Evolutionary conservation across 257 asterid genomes (phyloP).

Genomic region (Solanum dulcamara): DNA sequence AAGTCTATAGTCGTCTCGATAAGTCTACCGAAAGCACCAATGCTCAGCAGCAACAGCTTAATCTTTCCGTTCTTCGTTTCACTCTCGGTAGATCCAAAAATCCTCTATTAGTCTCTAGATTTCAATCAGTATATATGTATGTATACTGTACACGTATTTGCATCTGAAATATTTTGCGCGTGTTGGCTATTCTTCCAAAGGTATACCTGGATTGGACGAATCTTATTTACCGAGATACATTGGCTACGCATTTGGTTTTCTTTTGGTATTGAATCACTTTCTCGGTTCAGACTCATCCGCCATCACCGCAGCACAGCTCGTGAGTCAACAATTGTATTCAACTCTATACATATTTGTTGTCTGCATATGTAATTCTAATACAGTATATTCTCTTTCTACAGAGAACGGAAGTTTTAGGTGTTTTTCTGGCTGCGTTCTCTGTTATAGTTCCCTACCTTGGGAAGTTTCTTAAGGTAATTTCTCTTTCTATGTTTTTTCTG

Average conservation of each 20-base stretch:
- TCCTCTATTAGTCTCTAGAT: background rate
- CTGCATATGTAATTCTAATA: background rate
- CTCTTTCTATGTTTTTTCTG: background rate
- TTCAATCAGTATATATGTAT: background rate
- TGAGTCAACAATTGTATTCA: conserved; percentile 1
- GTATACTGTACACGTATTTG: background rate
- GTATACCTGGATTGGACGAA: conserved; percentile 90
- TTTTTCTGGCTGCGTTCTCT: conserved; percentile 71
- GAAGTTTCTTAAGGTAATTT: conserved; percentile 64
- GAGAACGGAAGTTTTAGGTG: conserved; percentile 86
- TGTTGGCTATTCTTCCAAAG: conserved; percentile 10
- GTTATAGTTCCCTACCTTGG: conserved; percentile 72
- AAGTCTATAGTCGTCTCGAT: conserved; percentile 22
- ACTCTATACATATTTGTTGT: background rate
- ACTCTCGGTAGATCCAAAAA: conserved; percentile 46
- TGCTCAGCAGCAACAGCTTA: conserved; percentile 40
- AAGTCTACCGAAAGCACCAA: conserved; percentile 13
- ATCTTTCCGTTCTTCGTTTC: conserved; percentile 92
- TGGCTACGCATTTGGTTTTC: conserved; percentile 80
- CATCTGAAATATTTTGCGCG: background rate
- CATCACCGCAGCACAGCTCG: conserved; percentile 68
- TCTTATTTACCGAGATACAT: conserved; percentile 92
- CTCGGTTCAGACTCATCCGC: conserved; percentile 53
- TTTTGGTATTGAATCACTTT: conserved; percentile 64
- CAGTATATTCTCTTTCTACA: conserved; percentile 7